phyloP scores from a whole-genome alignment of 1,284 basidiomycete genomes.

The Cryptococcus sp. region DNA sequence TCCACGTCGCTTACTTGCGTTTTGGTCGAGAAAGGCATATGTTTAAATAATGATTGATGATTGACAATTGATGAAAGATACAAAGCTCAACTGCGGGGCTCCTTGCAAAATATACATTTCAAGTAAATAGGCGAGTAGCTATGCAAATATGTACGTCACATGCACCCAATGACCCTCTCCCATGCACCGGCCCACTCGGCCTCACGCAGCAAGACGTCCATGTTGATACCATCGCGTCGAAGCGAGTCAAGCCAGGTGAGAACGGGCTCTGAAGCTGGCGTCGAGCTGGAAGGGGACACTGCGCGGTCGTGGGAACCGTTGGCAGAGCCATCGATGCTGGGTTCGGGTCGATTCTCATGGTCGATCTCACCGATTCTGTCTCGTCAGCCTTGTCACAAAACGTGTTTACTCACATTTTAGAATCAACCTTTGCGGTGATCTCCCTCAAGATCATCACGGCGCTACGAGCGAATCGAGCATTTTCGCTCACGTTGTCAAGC shows the following conservation, averaged over 20 bases:
- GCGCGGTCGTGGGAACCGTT: not conserved
- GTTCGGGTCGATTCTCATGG: not conserved
- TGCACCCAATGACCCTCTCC: constrained; percentile 39
- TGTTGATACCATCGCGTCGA: constrained; percentile 27
- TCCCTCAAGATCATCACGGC: constrained; percentile 38
- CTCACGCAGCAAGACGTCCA: constrained; percentile 42
- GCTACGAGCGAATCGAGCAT: constrained; percentile 25
- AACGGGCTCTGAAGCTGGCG: not conserved
- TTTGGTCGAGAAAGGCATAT: too few relatives aligned
- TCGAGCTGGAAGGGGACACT: not conserved
- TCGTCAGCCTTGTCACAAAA: not conserved
- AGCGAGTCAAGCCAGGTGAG: constrained; percentile 36
- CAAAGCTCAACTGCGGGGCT: too few relatives aligned
- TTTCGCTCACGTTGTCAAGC: constrained; percentile 37
- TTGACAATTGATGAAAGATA: too few relatives aligned
- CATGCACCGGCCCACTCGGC: constrained; percentile 40
- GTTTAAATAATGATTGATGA: too few relatives aligned
- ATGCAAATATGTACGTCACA: constrained; percentile 19
- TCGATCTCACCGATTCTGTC: not conserved
- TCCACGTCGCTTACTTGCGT: too few relatives aligned
- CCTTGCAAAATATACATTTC: too few relatives aligned
- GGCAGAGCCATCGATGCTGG: not conserved
- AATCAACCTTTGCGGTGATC: constrained; percentile 23
- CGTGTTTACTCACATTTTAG: constrained; percentile 8
- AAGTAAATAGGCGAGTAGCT: too few relatives aligned